Conservation (phyloP, 192 early-diverging fungal species). For the Thamnidium elegans region DNA sequence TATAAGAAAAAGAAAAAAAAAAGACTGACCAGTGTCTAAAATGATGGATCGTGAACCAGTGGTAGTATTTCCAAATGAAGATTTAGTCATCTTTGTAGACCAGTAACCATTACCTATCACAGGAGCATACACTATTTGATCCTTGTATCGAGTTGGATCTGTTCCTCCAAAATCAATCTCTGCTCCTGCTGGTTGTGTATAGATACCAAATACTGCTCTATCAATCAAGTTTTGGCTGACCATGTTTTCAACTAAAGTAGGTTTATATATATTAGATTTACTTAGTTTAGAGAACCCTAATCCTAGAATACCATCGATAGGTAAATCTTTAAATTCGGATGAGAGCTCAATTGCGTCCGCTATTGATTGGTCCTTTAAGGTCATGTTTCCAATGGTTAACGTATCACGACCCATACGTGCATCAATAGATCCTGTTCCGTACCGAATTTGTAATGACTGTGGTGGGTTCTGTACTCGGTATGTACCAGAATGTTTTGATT, state of each 20-base stretch:
- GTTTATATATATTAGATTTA: not conserved
- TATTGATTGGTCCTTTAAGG: constrained; percentile 4
- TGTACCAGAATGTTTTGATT: not conserved
- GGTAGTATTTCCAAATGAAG: constrained; percentile 31
- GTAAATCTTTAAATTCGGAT: constrained; percentile 16
- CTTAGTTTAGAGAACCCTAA: constrained; percentile 17
- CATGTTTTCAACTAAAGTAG: not conserved
- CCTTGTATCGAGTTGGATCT: constrained; percentile 46
- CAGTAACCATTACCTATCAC: constrained; percentile 57
- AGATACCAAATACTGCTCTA: constrained; percentile 20
- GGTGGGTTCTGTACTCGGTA: not conserved
- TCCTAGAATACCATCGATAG: constrained; percentile 30
- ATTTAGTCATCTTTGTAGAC: constrained; percentile 38
- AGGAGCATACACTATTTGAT: constrained; percentile 46
- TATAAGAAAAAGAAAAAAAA: not conserved
- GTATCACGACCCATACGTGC: constrained; percentile 23
- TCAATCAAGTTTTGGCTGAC: not conserved
- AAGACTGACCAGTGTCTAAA: constrained; percentile 45
- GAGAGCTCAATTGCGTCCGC: constrained; percentile 19
- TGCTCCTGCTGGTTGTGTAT: constrained; percentile 15
- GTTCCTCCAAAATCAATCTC: constrained; percentile 48
- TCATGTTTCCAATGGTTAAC: constrained; percentile 8
- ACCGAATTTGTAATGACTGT: constrained; percentile 2
- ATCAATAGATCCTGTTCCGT: constrained; percentile 28
- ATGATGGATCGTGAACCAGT: constrained; percentile 30